These are phyloP conservation scores for Thermoascus crustaceus DNA, from an alignment of 2,329 filamentous ascomycete species.

Conservation along the genomic window DNA sequence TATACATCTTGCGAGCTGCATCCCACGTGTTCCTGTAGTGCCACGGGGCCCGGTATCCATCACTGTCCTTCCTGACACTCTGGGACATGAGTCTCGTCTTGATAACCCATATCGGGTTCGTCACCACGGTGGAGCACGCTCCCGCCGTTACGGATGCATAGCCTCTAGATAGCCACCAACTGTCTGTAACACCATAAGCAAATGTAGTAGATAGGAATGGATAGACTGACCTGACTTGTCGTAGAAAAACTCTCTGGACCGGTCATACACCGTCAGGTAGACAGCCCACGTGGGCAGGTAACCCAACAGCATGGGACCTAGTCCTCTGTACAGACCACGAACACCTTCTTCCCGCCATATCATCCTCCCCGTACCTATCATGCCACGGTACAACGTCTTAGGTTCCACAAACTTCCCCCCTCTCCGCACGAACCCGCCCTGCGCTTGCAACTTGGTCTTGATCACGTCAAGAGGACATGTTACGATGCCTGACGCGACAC, in stretches of 20 bases:
- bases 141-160: slow-evolving; percentile 88
- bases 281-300: slow-evolving; percentile 98
- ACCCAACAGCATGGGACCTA: slow-evolving; percentile 89
- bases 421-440: slow-evolving; percentile 65
- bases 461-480: slow-evolving; percentile 98
- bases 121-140: slow-evolving; percentile 84
- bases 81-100: slow-evolving; percentile 98
- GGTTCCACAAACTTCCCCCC: slow-evolving; percentile 33
- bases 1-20: slow-evolving; percentile 93
- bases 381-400: slow-evolving; percentile 65
- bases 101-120: slow-evolving; percentile 99
- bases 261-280: slow-evolving; percentile 94
- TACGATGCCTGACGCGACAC: slow-evolving; percentile 86
- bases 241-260: slow-evolving; percentile 67
- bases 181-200: slow-evolving; percentile 45
- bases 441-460: slow-evolving; percentile 95
- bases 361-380: slow-evolving; percentile 73
- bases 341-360: slow-evolving; percentile 88
- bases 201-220: not conserved
- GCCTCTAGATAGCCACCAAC: slow-evolving; percentile 69
- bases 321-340: slow-evolving; percentile 81
- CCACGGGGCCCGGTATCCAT: slow-evolving; percentile 55
- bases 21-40: slow-evolving; percentile 86
- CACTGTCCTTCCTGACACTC: slow-evolving; percentile 47
- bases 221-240: slow-evolving; percentile 52